phyloP scores from a whole-genome alignment of 2,329 filamentous ascomycete genomes.

The Lachnellula subtilissima region DNA sequence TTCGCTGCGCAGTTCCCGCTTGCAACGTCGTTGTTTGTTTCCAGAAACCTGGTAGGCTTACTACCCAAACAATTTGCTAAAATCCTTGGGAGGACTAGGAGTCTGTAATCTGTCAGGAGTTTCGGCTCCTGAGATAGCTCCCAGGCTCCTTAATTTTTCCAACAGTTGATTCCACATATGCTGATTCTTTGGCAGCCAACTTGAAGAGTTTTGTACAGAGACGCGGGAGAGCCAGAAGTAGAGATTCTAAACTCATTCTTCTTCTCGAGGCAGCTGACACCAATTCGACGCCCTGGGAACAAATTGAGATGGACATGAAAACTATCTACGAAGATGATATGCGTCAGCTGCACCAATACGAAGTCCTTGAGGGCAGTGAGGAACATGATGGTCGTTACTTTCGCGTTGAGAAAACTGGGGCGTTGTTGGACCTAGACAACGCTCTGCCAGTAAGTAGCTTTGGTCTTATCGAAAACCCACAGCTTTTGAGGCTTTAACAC shows the following conservation, averaged over 20 bases:
- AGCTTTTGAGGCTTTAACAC: too few species aligned
- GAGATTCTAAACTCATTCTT: conserved; percentile 45
- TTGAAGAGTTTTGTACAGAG: conserved; percentile 62
- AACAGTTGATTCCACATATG: too few species aligned
- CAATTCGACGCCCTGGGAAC: conserved; percentile 51
- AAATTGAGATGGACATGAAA: conserved; percentile 68
- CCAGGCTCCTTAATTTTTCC: too few species aligned
- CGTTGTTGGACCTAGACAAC: conserved; percentile 64
- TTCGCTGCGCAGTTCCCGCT: conserved; percentile 39
- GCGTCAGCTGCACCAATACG: conserved; percentile 19
- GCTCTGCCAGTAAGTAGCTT: conserved; percentile 45
- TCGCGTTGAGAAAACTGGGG: conserved; percentile 48
- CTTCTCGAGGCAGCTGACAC: conserved; percentile 43
- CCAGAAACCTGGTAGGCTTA: conserved; percentile 42
- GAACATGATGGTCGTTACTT: conserved; percentile 36
- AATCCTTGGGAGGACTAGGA: too few species aligned
- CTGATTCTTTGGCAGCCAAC: conserved; percentile 34
- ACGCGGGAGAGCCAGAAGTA: conserved; percentile 58
- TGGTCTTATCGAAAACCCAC: too few species aligned
- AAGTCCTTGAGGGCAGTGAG: conserved; percentile 22
- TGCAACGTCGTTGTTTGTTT: conserved; percentile 64
- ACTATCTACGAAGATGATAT: conserved; percentile 33
- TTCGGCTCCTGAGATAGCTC: too few species aligned
- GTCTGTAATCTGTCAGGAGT: too few species aligned
- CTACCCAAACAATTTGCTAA: too few species aligned